Evolutionary conservation across 148 eudicot genomes (phyloP).

Genomic region (Arctostaphylos glauca): DNA sequence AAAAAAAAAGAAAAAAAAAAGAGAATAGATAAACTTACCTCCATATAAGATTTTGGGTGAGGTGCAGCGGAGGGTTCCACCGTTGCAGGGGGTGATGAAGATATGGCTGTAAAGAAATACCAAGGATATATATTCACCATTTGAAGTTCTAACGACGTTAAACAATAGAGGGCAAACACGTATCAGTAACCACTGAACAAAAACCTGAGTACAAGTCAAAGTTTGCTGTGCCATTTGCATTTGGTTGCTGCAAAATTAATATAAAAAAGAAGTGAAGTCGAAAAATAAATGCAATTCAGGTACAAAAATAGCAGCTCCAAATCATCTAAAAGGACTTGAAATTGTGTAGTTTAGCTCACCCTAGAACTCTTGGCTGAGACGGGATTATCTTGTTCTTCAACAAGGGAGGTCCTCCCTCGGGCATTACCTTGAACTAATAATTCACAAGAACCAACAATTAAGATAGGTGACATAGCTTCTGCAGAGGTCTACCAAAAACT

Average conservation of each 20-base stretch:
- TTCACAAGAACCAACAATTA: slow-evolving; percentile 4
- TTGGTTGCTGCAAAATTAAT: slow-evolving; percentile 41
- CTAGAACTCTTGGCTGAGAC: slow-evolving; percentile 44
- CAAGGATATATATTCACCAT: slow-evolving; percentile 11
- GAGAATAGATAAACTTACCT: slow-evolving; percentile 35
- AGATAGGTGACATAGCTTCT: neutral
- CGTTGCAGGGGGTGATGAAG: slow-evolving; percentile 59
- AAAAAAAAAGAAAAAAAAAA: slow-evolving; percentile 13
- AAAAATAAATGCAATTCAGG: neutral
- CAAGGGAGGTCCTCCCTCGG: slow-evolving; percentile 33
- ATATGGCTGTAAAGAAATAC: slow-evolving; percentile 54
- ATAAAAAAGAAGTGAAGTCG: slow-evolving; percentile 5
- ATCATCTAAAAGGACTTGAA: slow-evolving; percentile 11
- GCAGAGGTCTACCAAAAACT: neutral
- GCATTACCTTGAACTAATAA: slow-evolving; percentile 47
- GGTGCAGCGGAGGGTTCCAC: slow-evolving; percentile 59
- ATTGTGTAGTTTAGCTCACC: slow-evolving; percentile 42
- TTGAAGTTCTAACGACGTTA: slow-evolving; percentile 7
- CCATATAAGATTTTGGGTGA: slow-evolving; percentile 75
- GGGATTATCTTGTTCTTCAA: slow-evolving; percentile 51
- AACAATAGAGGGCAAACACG: neutral
- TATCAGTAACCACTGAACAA: slow-evolving; percentile 4
- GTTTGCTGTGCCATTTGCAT: slow-evolving; percentile 46
- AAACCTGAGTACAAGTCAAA: slow-evolving; percentile 60
- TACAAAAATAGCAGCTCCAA: neutral